phyloP scores from a whole-genome alignment of 352 stramenopile species.

The Pythium insidiosum region DNA sequence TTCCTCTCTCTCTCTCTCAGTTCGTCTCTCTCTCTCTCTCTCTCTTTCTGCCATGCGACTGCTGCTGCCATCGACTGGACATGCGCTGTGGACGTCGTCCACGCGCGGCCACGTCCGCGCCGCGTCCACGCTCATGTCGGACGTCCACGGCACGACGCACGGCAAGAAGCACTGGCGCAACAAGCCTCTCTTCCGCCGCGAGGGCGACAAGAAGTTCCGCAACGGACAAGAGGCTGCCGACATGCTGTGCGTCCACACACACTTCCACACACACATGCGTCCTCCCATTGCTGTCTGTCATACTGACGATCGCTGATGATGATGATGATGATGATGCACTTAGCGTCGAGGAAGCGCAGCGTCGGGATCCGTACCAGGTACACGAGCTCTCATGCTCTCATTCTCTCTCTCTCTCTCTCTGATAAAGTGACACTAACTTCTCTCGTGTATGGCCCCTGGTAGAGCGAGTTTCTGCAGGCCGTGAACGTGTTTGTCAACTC shows the following conservation, averaged over 20 bases:
- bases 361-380: slow-evolving; percentile 69
- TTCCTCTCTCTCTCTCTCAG: not conserved
- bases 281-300: slow-evolving; percentile 1
- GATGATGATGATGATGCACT: not conserved
- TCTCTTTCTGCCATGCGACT: not conserved
- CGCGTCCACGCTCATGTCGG: slow-evolving; percentile 71
- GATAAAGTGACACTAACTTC: too few relatives aligned
- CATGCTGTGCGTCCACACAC: slow-evolving; percentile 79
- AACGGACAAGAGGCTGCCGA: slow-evolving; percentile 94
- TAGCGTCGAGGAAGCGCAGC: slow-evolving; percentile 61
- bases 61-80: too few relatives aligned
- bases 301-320: not conserved
- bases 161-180: slow-evolving; percentile 93
- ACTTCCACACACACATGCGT: too few relatives aligned
- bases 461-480: slow-evolving; percentile 48
- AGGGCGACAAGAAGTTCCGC: slow-evolving; percentile 94
- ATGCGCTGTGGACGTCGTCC: not conserved
- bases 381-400: too few relatives aligned
- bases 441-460: not conserved
- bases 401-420: too few relatives aligned
- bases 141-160: slow-evolving; percentile 83
- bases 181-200: slow-evolving; percentile 94
- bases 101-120: slow-evolving; percentile 1
- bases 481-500: slow-evolving; percentile 78
- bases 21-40: not conserved